Evolutionary conservation across 345 rosid species (phyloP), one percentile per base, ranked within the genome.

Genomic region (Eutrema japonicum): DNA sequence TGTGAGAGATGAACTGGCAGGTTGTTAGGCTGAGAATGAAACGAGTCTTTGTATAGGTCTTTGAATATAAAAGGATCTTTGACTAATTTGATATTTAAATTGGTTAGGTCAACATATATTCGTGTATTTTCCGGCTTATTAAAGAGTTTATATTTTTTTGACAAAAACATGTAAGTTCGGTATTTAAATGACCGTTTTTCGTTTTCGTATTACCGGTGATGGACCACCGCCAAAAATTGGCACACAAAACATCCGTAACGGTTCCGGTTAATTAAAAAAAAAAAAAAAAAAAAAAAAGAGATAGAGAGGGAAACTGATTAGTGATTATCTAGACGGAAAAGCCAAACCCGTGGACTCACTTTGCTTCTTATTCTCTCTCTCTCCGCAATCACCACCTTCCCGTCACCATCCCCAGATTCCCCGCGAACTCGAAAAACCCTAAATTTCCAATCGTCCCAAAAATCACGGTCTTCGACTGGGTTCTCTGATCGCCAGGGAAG

Each of bases 351-450:
- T 55, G 26, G 48, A 22, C 64, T 53, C 48, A 38, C 47, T 41
- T 75, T 74, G 77, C 66, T 66, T 58, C 55, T 6, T 8, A 37
- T 50, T 40, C 38, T 60, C 56, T 59, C 62, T 72, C 66, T 66
- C 57, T 45, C 49, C 9, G 45, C 46, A 63, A 63, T 67, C 63
- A 68, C 62, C 45, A 66, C 41, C 64, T 72, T 77, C 0, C 35
- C 64, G 32, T 64, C 75, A 54, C 52, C 43, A 47, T 72, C 64
- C 60, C 64, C 70, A 14, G 58, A 66, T 58, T 41, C 46, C 27
- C 55, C 46, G 68, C 62, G 67, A 75, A 59, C 54, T 46, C 37
- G 13, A 11, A 29, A 69, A 69, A 76, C 74, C 76, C 76, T 57
- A 55, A 56, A 5, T 69, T 10, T 30, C 36, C 26, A 32, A 33